phyloP scores from a whole-genome alignment of 371 early-diverging fungal species.

The Mucor mucedo region DNA sequence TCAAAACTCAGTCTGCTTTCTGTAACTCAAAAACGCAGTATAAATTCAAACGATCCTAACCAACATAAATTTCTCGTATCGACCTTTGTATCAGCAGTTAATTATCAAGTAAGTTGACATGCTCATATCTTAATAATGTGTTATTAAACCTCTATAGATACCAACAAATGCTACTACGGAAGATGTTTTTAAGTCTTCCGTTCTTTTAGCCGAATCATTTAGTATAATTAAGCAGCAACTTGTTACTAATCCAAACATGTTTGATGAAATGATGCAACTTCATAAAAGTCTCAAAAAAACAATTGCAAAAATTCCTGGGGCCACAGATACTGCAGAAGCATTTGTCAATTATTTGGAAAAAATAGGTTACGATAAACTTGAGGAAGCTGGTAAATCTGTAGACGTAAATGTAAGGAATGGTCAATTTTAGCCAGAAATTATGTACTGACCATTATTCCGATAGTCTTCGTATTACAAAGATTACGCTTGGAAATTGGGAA shows the following conservation, averaged over 20 bases:
- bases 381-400: slow-evolving; percentile 16
- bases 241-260: slow-evolving; percentile 4
- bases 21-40: neutral
- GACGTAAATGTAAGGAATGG: slow-evolving; percentile 6
- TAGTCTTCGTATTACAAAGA: slow-evolving; percentile 22
- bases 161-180: neutral
- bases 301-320: neutral
- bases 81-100: neutral
- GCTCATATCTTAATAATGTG: neutral
- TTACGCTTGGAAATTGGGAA: slow-evolving; percentile 43
- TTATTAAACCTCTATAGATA: neutral
- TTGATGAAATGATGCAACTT: neutral
- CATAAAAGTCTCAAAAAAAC: neutral
- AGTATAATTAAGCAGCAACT: slow-evolving; percentile 11
- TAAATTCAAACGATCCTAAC: neutral
- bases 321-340: neutral
- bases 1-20: neutral
- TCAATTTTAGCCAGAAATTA: no score
- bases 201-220: slow-evolving; percentile 2
- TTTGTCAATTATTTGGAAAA: slow-evolving; percentile 26
- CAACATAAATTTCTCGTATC: neutral
- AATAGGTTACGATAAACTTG: slow-evolving; percentile 16
- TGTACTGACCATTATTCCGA: no score
- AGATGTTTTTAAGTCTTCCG: neutral
- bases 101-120: neutral